These are phyloP conservation scores for Lactarius akahatsu DNA, from an alignment of 768 basidiomycete genomes.

Conservation along the genomic window DNA sequence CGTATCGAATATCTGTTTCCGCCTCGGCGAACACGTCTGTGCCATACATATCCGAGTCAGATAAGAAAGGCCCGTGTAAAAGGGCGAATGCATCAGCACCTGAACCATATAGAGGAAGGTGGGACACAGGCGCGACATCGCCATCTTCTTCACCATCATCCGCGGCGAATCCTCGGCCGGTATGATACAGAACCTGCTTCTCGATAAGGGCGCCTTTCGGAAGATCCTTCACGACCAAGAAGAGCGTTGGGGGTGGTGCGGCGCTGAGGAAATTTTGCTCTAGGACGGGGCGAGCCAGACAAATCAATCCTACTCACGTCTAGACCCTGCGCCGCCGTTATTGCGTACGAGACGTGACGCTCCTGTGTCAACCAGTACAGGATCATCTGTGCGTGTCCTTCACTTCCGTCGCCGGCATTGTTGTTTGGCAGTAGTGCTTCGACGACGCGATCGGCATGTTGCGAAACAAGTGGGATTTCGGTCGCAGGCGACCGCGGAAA, in stretches of 20 bases:
- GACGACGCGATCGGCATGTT: constrained; percentile 74
- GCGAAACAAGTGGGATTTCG: constrained; percentile 74
- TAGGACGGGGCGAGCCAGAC: not conserved
- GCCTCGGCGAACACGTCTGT: constrained; percentile 14
- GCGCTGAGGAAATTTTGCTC: constrained; percentile 26
- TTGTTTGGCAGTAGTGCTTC: constrained; percentile 57
- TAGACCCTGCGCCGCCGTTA: constrained; percentile 38
- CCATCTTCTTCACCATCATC: constrained; percentile 57
- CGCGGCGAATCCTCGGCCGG: constrained; percentile 50
- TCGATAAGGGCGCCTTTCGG: constrained; percentile 74
- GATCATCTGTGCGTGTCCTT: constrained; percentile 59
- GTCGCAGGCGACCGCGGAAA: constrained; percentile 51
- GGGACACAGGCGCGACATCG: constrained; percentile 39
- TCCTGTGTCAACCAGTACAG: constrained; percentile 68
- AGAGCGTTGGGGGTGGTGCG: constrained; percentile 47
- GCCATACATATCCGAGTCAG: constrained; percentile 1
- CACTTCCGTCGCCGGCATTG: constrained; percentile 55
- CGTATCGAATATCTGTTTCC: constrained; percentile 12
- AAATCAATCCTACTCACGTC: constrained; percentile 11
- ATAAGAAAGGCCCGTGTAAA: not conserved
- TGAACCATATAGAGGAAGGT: constrained; percentile 41
- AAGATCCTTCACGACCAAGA: constrained; percentile 58
- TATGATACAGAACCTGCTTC: constrained; percentile 73
- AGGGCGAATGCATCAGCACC: constrained; percentile 36
- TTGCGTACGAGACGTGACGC: constrained; percentile 42